Evolutionary conservation across 352 stramenopile genomes (phyloP).

Genomic region (Globisporangium camurandrum): DNA sequence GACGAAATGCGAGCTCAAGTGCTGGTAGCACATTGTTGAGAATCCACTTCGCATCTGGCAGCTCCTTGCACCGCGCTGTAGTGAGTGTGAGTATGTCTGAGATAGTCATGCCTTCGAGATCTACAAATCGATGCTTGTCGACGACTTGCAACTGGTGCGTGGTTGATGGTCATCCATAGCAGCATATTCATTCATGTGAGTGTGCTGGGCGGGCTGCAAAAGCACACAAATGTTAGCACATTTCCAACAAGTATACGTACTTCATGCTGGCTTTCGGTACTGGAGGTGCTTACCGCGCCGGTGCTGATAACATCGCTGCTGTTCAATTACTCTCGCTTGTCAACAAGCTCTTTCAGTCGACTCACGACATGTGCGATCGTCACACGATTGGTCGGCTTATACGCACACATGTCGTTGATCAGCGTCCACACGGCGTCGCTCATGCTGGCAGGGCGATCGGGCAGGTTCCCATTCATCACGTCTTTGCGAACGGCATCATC

Average conservation of each 20-base stretch:
- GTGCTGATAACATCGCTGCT: no score
- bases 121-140: neutral
- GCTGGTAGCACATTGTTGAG: neutral
- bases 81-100: neutral
- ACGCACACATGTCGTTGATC: neutral
- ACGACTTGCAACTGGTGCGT: no score
- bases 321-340: neutral
- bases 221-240: no score
- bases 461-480: neutral
- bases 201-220: no score
- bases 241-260: no score
- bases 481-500: neutral
- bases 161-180: no score
- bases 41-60: constrained; percentile 3
- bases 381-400: neutral
- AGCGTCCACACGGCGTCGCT: neutral
- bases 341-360: neutral
- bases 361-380: neutral
- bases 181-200: no score
- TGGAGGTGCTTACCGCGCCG: no score
- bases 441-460: neutral
- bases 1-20: neutral
- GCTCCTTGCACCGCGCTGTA: neutral
- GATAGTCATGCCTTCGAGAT: constrained; percentile 2
- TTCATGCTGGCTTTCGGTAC: no score